Conservation (phyloP, 192 early-diverging fungal genomes). For the Backusella morwellensis region DNA sequence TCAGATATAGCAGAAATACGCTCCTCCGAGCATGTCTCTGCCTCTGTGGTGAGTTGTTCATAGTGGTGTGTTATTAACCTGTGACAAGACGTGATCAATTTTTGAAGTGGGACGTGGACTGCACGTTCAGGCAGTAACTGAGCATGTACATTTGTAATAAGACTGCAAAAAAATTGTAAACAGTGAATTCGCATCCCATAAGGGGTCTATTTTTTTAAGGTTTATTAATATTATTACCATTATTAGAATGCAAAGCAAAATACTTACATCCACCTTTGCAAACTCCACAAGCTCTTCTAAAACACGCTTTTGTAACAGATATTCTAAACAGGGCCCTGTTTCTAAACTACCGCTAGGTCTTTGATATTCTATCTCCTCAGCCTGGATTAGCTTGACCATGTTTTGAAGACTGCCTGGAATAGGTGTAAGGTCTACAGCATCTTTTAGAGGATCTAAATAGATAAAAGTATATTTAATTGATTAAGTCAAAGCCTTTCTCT, state of each 20-base stretch:
- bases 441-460: constrained; percentile 33
- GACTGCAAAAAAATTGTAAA: constrained; percentile 34
- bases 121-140: constrained; percentile 39
- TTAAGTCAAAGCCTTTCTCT: neutral
- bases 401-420: constrained; percentile 30
- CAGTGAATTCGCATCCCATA: constrained; percentile 41
- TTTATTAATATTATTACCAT: neutral
- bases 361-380: constrained; percentile 35
- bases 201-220: constrained; percentile 26
- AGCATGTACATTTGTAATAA: constrained; percentile 40
- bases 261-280: constrained; percentile 39
- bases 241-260: neutral
- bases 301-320: constrained; percentile 30
- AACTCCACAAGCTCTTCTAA: constrained; percentile 38
- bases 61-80: constrained; percentile 36
- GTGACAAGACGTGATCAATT: constrained; percentile 36
- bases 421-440: constrained; percentile 37
- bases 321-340: constrained; percentile 37
- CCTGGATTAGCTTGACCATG: constrained; percentile 36
- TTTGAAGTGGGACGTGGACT: constrained; percentile 39
- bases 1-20: constrained; percentile 32
- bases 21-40: constrained; percentile 30
- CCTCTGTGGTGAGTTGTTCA: constrained; percentile 28
- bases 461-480: neutral
- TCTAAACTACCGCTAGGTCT: constrained; percentile 30